phyloP scores from a whole-genome alignment of 768 basidiomycete species.

The Boletellus ananiceps region DNA sequence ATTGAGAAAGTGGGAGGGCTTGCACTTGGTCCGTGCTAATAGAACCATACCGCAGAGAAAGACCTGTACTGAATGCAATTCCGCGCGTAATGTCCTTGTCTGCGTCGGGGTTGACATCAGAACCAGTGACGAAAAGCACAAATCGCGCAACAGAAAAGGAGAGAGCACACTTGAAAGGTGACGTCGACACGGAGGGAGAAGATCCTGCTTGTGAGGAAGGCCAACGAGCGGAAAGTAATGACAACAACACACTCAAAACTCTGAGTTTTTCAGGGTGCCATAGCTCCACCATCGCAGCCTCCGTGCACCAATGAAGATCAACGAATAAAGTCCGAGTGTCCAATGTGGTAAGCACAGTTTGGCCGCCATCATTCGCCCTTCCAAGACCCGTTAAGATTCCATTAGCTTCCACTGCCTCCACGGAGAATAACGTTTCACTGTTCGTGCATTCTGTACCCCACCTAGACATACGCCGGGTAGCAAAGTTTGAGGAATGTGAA shows the following conservation, averaged over 20 bases:
- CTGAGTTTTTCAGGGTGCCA: conserved; percentile 60
- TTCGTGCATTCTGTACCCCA: conserved; percentile 36
- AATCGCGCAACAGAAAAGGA: conserved; percentile 58
- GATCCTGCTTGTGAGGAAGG: conserved; percentile 9
- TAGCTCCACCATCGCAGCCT: conserved; percentile 59
- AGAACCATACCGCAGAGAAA: conserved; percentile 54
- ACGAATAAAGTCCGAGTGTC: conserved; percentile 40
- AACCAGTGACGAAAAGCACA: conserved; percentile 67
- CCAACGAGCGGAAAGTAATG: conserved; percentile 29
- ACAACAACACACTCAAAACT: conserved; percentile 48
- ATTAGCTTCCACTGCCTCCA: conserved; percentile 51
- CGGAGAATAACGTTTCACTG: conserved; percentile 50
- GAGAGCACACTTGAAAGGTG: conserved; percentile 53
- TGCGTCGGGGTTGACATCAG: conserved; percentile 74
- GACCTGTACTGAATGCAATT: conserved; percentile 51
- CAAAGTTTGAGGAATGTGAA: conserved; percentile 27
- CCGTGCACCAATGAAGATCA: conserved; percentile 47
- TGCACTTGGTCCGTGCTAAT: conserved; percentile 26
- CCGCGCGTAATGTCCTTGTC: conserved; percentile 65
- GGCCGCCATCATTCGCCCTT: conserved; percentile 44
- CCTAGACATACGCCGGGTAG: conserved; percentile 26
- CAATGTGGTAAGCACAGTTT: conserved; percentile 35
- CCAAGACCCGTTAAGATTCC: conserved; percentile 46
- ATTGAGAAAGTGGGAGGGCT: conserved; percentile 17
- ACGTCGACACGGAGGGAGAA: conserved; percentile 27